Conservation (phyloP, 495 filamentous ascomycete species). For the Ramalina intermedia region DNA sequence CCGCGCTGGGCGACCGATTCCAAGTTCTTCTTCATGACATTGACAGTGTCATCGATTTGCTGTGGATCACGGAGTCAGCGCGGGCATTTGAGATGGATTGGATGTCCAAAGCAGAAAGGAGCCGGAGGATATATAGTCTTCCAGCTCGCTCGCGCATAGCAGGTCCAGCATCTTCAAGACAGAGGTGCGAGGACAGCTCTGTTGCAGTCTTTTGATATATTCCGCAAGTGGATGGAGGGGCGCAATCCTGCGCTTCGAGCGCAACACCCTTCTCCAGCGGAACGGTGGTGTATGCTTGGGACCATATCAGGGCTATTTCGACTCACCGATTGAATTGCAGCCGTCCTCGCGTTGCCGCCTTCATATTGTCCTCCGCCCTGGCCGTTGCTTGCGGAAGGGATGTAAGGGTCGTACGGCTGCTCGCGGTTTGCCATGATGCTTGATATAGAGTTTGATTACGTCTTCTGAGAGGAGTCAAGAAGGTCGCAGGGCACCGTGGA, state of each 20-base stretch:
- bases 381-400: slow-evolving; percentile 49
- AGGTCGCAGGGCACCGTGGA: too few relatives aligned
- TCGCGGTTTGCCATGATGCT: slow-evolving; percentile 54
- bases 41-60: slow-evolving; percentile 94
- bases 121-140: too few relatives aligned
- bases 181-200: too few relatives aligned
- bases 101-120: too few relatives aligned
- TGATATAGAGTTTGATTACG: not conserved
- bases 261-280: too few relatives aligned
- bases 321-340: slow-evolving; percentile 71
- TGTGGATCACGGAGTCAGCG: slow-evolving; percentile 28
- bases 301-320: not conserved
- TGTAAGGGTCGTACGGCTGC: slow-evolving; percentile 83
- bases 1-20: slow-evolving; percentile 87
- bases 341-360: slow-evolving; percentile 50
- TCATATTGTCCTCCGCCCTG: slow-evolving; percentile 37
- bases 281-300: too few relatives aligned
- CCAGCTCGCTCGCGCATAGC: too few relatives aligned
- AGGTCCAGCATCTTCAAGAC: not conserved
- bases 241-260: too few relatives aligned
- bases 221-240: too few relatives aligned
- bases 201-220: too few relatives aligned
- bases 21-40: slow-evolving; percentile 89
- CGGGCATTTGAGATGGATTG: not conserved
- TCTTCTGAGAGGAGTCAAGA: too few relatives aligned